Conservation (phyloP, 2,329 filamentous ascomycete species). For the Ophiocordyceps camponoti-leonardi region DNA sequence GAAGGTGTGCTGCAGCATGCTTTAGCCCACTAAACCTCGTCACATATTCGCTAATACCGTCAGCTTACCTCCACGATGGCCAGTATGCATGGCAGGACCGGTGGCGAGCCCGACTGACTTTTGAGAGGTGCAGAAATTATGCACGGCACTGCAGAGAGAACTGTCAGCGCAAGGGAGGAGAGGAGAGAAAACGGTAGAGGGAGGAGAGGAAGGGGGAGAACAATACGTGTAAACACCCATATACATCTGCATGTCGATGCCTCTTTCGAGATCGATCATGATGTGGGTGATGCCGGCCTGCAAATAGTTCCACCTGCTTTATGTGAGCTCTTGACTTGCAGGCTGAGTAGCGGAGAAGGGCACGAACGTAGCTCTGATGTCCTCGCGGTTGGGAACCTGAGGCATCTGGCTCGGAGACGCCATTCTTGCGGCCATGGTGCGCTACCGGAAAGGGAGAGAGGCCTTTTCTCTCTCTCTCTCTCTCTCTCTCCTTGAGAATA, state of each 20-base stretch:
- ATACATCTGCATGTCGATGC: slow-evolving; percentile 91
- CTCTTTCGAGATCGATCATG: slow-evolving; percentile 81
- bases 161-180: not conserved
- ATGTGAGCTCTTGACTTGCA: slow-evolving; percentile 7
- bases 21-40: not conserved
- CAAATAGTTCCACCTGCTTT: slow-evolving; percentile 67
- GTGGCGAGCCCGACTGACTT: slow-evolving; percentile 58
- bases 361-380: slow-evolving; percentile 33
- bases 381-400: slow-evolving; percentile 42
- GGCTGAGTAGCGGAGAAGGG: slow-evolving; percentile 2
- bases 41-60: not conserved
- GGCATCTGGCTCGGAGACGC: slow-evolving; percentile 29
- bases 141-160: slow-evolving; percentile 50
- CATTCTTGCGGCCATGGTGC: slow-evolving; percentile 17
- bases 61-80: slow-evolving; percentile 42
- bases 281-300: slow-evolving; percentile 79
- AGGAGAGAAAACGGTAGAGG: not conserved
- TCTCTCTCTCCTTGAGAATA: not conserved
- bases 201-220: not conserved
- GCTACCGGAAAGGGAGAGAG: not conserved
- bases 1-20: slow-evolving; percentile 55
- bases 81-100: slow-evolving; percentile 19
- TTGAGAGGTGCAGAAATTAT: slow-evolving; percentile 98
- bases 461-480: too few species aligned
- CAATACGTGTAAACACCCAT: slow-evolving; percentile 86